Conservation (phyloP, 495 filamentous ascomycete genomes). For the Tuber indicum region DNA sequence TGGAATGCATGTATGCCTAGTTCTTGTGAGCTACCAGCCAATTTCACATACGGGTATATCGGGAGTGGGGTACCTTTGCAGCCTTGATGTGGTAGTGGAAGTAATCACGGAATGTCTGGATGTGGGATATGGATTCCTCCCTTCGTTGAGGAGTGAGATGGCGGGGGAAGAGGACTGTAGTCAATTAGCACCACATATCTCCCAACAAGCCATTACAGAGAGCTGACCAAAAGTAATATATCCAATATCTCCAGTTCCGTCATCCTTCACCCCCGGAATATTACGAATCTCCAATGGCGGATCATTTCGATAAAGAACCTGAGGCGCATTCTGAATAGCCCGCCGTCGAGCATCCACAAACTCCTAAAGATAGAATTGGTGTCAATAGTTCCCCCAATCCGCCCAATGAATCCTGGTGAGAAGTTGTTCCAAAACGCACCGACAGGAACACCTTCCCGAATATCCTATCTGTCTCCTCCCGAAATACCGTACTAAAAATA, state of each 20-base stretch:
- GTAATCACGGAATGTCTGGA: conserved; percentile 99
- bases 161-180: conserved; percentile 83
- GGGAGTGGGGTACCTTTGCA: conserved; percentile 60
- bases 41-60: not conserved
- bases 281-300: conserved; percentile 84
- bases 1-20: conserved; percentile 92
- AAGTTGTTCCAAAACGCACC: conserved; percentile 40
- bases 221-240: conserved; percentile 92
- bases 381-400: conserved; percentile 2
- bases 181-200: not conserved
- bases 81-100: conserved; percentile 99
- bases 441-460: conserved; percentile 93
- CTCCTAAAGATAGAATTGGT: conserved; percentile 55
- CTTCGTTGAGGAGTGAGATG: conserved; percentile 84
- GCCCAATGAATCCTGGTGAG: not conserved
- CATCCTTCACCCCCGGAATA: conserved; percentile 70
- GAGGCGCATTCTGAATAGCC: conserved; percentile 94
- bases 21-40: conserved; percentile 7
- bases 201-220: not conserved
- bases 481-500: conserved; percentile 96
- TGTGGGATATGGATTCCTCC: conserved; percentile 93
- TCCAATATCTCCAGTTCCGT: conserved; percentile 72
- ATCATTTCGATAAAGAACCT: conserved; percentile 95
- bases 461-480: conserved; percentile 93
- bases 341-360: conserved; percentile 93